A percentile compares a stretch with the other conserved stretches of the same genome.
Conservation (phyloP, 2,329 filamentous ascomycete genomes). For the Fusarium temperatum region DNA sequence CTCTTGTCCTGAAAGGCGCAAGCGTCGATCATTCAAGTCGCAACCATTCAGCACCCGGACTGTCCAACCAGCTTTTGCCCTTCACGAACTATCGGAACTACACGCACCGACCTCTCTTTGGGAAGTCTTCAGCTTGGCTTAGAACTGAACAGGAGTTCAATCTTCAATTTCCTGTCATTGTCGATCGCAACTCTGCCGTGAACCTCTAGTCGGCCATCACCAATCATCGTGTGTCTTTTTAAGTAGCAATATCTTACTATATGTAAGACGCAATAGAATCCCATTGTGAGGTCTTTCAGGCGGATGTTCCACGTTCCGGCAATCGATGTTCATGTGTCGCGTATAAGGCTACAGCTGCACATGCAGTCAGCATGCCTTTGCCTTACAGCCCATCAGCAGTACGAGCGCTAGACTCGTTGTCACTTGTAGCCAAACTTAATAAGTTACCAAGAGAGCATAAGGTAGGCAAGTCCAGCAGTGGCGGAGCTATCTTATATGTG, state of each 20-base stretch:
- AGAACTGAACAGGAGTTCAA: background rate
- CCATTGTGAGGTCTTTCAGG: background rate
- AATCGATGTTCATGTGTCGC: background rate
- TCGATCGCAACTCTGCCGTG: constrained; percentile 10
- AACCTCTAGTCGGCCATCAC: background rate
- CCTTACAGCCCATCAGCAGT: background rate
- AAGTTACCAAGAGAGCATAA: background rate
- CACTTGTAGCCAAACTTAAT: background rate
- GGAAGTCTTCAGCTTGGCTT: constrained; percentile 7
- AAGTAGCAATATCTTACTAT: background rate
- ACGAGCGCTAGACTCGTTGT: background rate
- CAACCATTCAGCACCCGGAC: constrained; percentile 5
- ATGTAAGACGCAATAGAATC: constrained; percentile 10
- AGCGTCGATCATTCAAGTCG: constrained; percentile 32
- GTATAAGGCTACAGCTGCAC: background rate
- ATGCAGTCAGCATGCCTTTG: constrained; percentile 12
- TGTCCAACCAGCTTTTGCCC: constrained; percentile 17
- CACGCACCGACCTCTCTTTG: background rate
- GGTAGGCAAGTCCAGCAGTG: background rate
- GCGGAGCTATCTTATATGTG: background rate
- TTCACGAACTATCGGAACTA: constrained; percentile 22
- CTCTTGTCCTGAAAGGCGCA: constrained; percentile 20
- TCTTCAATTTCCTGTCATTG: background rate
- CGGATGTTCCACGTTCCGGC: constrained; percentile 19
- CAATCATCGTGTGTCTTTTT: background rate